Percentiles rank a stretch among this genome's conserved stretches.
Conservation (phyloP, 176 grass and related monocot genomes). For the Dendrocalamus sinicus region DNA sequence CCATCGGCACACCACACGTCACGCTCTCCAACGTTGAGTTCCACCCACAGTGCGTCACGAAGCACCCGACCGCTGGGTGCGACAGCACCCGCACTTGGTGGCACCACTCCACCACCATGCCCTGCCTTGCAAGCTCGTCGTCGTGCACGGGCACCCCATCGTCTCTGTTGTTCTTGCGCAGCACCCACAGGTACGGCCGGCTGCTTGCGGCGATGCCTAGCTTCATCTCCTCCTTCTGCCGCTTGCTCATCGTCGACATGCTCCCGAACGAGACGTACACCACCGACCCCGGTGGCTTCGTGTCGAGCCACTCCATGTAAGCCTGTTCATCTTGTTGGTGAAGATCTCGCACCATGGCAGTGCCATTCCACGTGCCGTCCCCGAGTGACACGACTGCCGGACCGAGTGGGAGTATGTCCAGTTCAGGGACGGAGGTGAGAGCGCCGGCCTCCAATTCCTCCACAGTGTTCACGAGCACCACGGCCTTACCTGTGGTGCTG, state of each 20-base stretch:
- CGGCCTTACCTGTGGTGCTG: not conserved
- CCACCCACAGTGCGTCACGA: conserved; percentile 70
- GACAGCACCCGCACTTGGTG: conserved; percentile 54
- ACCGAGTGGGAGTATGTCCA: not conserved
- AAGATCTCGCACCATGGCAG: not conserved
- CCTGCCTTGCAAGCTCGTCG: not conserved
- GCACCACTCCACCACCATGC: conserved; percentile 55
- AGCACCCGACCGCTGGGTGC: conserved; percentile 57
- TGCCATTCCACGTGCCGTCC: not conserved
- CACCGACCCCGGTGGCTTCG: conserved; percentile 39
- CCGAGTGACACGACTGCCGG: not conserved
- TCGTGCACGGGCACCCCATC: not conserved
- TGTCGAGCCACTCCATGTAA: conserved; percentile 57
- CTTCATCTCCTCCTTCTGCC: conserved; percentile 50
- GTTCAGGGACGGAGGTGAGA: not conserved
- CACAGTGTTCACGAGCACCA: conserved; percentile 56
- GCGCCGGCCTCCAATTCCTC: conserved; percentile 45
- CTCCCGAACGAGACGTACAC: conserved; percentile 63
- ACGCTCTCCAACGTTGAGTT: conserved; percentile 61
- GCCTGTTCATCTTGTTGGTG: conserved; percentile 13
- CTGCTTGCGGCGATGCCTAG: conserved; percentile 18
- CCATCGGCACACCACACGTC: conserved; percentile 31
- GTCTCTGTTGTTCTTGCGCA: conserved; percentile 36
- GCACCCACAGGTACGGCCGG: conserved; percentile 48
- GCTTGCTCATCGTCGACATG: conserved; percentile 7